Base-by-base conservation (phyloP, 2,329 filamentous ascomycete genomes). In the Aspergillus flavus region DNA sequence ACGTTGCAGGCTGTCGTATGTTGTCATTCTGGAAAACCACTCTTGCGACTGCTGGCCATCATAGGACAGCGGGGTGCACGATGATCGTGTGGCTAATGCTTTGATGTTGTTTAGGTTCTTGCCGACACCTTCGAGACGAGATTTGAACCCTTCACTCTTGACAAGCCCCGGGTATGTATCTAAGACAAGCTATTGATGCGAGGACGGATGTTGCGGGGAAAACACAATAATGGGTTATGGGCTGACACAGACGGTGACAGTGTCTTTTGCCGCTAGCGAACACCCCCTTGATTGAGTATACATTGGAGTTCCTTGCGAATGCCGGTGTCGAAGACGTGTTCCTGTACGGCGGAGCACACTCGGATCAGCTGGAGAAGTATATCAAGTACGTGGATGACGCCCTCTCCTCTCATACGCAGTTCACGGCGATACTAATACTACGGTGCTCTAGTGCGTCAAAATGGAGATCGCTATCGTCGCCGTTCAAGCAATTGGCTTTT, bases 231-330 rank as follows among this genome's bases (percentile, higher is more conserved):
- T 55, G 48, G 14, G 16, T 28, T 12, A 19, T 64, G 57, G 53
- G 43, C 57, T 65, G 26, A 63, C 32, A 7, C 43, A 23, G 14
- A 19, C 19, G 39, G 16, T 57, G 34, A 57, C 11, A 96, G 92
- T 98, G 95, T 82, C 89, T 99, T 36, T 85, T 99, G 7, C 93
- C 94, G 12, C 85, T 99, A 64, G 95, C 93, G 64, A 98, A 98
- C 78, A 94, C 90, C 1, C 94, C 95, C 41, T 84, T 99, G 66
- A 96, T 99, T 80, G 95, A 99, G 79, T 98, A 99, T 78, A 98
- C 94, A 4, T 89, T 98, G 72, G 94, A 98, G 75, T 98, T 97
- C 73, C 88, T 99, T 0, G 93, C 93, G 68, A 94, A 94, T 85
- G 93, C 95, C 63, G 93, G 94, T 62, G 93, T 98, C n/a, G 89